Percentiles rank a stretch among this genome's conserved stretches.
These are phyloP conservation scores for Phyllostachys edulis DNA, from an alignment of 176 grass and related monocot genomes.

Conservation along the genomic window DNA sequence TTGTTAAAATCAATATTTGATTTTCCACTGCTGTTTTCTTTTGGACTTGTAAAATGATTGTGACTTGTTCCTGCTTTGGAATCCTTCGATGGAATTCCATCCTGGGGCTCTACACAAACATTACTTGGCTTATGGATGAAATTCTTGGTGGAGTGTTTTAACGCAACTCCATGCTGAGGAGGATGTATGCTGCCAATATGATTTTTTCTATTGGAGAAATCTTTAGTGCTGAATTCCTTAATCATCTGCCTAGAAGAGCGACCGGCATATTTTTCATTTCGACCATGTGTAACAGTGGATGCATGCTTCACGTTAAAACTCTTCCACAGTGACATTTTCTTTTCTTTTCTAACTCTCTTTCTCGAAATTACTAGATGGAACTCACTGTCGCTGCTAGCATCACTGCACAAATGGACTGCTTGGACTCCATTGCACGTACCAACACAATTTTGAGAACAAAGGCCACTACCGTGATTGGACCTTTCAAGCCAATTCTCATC, in stretches of 20 bases:
- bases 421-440: slow-evolving; percentile 3
- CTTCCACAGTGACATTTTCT: slow-evolving; percentile 46
- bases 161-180: slow-evolving; percentile 29
- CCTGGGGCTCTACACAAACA: slow-evolving; percentile 5
- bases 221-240: slow-evolving; percentile 32
- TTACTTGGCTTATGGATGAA: slow-evolving; percentile 12
- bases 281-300: slow-evolving; percentile 9
- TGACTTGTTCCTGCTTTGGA: slow-evolving; percentile 26
- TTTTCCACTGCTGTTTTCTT: slow-evolving; percentile 42
- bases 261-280: slow-evolving; percentile 32
- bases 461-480: slow-evolving; percentile 22
- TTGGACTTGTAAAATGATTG: slow-evolving; percentile 24
- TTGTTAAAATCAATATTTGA: slow-evolving; percentile 25
- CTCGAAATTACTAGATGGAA: slow-evolving; percentile 64
- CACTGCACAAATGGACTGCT: slow-evolving; percentile 11
- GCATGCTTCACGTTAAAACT: slow-evolving; percentile 22
- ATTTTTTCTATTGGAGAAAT: slow-evolving; percentile 24
- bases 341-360: slow-evolving; percentile 64
- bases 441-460: slow-evolving; percentile 40
- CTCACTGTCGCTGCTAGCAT: slow-evolving; percentile 42
- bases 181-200: slow-evolving; percentile 30
- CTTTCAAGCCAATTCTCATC: slow-evolving; percentile 38
- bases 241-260: slow-evolving; percentile 37
- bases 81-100: slow-evolving; percentile 14
- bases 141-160: slow-evolving; percentile 34